Conservation (phyloP, 768 basidiomycete genomes). For the Trametes cubensis region DNA sequence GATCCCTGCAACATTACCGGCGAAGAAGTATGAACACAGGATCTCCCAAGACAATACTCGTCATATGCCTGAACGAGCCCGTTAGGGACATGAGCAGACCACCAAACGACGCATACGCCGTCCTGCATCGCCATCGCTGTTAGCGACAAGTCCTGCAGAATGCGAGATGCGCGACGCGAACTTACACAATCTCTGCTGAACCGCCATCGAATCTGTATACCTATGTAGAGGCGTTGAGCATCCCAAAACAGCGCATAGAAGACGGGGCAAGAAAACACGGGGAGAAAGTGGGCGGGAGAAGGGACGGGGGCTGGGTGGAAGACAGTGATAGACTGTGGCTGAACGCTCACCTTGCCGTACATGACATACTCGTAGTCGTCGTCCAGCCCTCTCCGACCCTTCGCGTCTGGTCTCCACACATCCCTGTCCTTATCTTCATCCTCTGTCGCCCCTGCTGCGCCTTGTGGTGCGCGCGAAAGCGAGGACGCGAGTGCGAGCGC, state of each 20-base stretch:
- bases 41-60: constrained; percentile 89
- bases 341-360: constrained; percentile 84
- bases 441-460: constrained; percentile 56
- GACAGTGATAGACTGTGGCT: background rate
- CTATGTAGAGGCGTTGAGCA: constrained; percentile 40
- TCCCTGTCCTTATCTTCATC: constrained; percentile 73
- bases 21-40: constrained; percentile 89
- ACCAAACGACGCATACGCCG: constrained; percentile 95
- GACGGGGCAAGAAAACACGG: background rate
- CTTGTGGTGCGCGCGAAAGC: constrained; percentile 57
- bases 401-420: constrained; percentile 86
- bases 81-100: constrained; percentile 93
- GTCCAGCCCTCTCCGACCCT: constrained; percentile 79
- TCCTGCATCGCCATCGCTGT: constrained; percentile 49
- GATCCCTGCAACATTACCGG: constrained; percentile 47
- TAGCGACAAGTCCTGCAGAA: constrained; percentile 3
- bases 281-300: background rate
- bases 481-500: constrained; percentile 87
- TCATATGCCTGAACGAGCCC: constrained; percentile 90
- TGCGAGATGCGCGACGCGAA: constrained; percentile 18
- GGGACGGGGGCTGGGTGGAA: background rate
- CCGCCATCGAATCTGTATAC: constrained; percentile 97
- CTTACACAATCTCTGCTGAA: constrained; percentile 83
- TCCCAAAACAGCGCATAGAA: background rate
- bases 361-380: constrained; percentile 99